Percentiles rank a stretch among this genome's conserved stretches.
Conservation (phyloP, 2,329 filamentous ascomycete species). For the Cercospora sojina region DNA sequence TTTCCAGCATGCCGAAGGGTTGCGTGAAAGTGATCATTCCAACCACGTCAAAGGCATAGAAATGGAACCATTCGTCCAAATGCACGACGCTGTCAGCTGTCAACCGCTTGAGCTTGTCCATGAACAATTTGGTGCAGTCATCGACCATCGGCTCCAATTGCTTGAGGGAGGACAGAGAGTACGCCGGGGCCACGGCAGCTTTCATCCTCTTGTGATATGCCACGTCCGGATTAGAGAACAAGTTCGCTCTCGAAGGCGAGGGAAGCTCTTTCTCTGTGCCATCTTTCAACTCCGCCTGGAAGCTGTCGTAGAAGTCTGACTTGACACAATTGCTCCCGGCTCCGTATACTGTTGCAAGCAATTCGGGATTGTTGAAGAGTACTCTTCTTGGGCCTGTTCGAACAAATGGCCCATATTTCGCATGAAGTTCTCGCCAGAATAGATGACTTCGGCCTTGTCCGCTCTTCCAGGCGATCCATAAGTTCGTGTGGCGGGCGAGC, state of each 20-base stretch:
- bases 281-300: neutral
- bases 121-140: conserved; percentile 66
- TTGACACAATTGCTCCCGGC: conserved; percentile 44
- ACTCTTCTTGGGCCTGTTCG: conserved; percentile 74
- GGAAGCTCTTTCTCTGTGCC: neutral
- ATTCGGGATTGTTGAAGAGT: conserved; percentile 66
- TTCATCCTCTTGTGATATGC: conserved; percentile 24
- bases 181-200: conserved; percentile 22
- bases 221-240: conserved; percentile 8
- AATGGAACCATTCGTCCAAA: conserved; percentile 13
- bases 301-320: conserved; percentile 16
- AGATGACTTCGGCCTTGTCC: conserved; percentile 3
- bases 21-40: conserved; percentile 23
- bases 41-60: conserved; percentile 27
- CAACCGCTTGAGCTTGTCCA: conserved; percentile 3
- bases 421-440: neutral
- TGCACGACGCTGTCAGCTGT: neutral
- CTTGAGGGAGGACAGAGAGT: conserved; percentile 62
- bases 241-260: conserved; percentile 5
- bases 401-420: conserved; percentile 65
- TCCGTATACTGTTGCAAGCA: conserved; percentile 60
- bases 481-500: conserved; percentile 1
- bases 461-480: conserved; percentile 5
- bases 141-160: conserved; percentile 77
- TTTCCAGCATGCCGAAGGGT: conserved; percentile 24